phyloP scores from a whole-genome alignment of 305 asterid species.

The Fraxinus dipetala region DNA sequence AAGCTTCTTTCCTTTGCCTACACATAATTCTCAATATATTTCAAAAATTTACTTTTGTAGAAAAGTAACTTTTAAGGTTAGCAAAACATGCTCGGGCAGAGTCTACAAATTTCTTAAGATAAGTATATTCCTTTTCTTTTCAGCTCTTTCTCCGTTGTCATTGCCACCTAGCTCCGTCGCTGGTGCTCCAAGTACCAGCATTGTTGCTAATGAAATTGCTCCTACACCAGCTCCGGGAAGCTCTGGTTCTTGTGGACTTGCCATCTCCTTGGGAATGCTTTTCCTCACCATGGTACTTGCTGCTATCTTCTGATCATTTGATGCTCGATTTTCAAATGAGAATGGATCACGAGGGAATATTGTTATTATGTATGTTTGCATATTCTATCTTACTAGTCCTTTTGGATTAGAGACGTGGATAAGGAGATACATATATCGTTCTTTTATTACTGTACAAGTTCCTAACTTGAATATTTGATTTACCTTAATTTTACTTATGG shows the following conservation, averaged over 20 bases:
- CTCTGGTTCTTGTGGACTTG: background rate
- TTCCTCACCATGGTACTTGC: background rate
- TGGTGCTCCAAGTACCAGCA: background rate
- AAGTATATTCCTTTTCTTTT: background rate
- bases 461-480: background rate
- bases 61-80: background rate
- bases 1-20: background rate
- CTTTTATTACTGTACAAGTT: background rate
- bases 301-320: background rate
- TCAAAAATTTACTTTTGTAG: background rate
- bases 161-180: slow-evolving; percentile 6
- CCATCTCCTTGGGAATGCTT: background rate
- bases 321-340: background rate
- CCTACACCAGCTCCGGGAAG: background rate
- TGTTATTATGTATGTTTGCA: background rate
- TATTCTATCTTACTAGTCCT: background rate
- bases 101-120: background rate
- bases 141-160: slow-evolving; percentile 9
- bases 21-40: background rate
- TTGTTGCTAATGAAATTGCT: background rate
- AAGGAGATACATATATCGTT: background rate
- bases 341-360: background rate
- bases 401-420: background rate
- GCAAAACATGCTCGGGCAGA: background rate
- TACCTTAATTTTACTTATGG: background rate